These are phyloP conservation scores for Pleurotus tuoliensis DNA, from an alignment of 768 basidiomycete genomes.

Conservation along the genomic window DNA sequence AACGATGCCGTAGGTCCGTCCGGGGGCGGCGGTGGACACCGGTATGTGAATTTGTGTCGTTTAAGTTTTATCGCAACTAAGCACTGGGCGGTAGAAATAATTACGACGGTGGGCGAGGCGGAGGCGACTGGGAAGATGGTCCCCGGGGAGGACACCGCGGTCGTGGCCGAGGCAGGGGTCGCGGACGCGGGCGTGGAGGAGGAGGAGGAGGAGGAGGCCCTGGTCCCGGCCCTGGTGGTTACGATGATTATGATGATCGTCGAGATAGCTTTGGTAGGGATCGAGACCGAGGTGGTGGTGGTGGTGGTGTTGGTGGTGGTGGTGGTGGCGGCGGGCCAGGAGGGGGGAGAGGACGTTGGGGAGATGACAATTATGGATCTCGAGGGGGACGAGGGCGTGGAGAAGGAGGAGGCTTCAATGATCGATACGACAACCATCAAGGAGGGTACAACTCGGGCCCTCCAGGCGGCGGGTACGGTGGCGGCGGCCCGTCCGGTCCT, in stretches of 20 bases:
- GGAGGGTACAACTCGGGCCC: conserved; percentile 21
- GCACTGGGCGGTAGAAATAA: conserved; percentile 20
- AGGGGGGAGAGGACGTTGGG: conserved; percentile 32
- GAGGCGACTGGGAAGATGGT: conserved; percentile 49
- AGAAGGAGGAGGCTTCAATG: conserved; percentile 29
- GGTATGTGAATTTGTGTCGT: conserved; percentile 22
- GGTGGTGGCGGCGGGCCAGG: conserved; percentile 13
- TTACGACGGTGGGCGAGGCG: conserved; percentile 37
- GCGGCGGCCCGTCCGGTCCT: conserved; percentile 13
- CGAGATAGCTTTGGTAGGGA: conserved; percentile 43
- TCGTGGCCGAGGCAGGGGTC: conserved; percentile 33
- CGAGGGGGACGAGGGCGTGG: conserved; percentile 23
- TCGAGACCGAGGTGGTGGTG: conserved; percentile 40
- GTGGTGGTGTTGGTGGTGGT: conserved; percentile 26
- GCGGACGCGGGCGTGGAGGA: conserved; percentile 37
- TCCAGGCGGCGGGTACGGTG: conserved; percentile 23
- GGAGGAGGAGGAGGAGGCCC: conserved; percentile 35
- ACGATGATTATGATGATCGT: conserved; percentile 45
- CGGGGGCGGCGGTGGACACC: conserved; percentile 24
- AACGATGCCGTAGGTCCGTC: conserved; percentile 48
- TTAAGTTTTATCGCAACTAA: conserved; percentile 7
- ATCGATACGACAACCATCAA: conserved; percentile 40
- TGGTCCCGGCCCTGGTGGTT: conserved; percentile 32
- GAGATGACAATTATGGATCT: conserved; percentile 38
- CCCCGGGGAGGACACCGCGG: conserved; percentile 41